Conservation (phyloP, 345 rosid species). For the Pistacia vera region DNA sequence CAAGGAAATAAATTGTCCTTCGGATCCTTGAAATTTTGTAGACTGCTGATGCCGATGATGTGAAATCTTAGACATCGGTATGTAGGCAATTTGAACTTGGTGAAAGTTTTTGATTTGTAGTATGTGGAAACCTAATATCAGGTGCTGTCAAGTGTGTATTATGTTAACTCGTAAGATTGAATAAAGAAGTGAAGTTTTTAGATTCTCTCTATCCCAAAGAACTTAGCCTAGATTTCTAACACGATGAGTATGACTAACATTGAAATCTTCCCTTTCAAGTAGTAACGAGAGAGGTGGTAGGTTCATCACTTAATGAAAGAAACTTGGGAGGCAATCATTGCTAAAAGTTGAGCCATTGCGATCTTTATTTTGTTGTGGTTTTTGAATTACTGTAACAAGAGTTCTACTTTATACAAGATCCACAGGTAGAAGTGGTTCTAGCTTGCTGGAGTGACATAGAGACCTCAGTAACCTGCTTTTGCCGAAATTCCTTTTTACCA, state of each 20-base stretch:
- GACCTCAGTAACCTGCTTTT: not conserved
- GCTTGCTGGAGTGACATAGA: not conserved
- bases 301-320: not conserved
- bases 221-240: not conserved
- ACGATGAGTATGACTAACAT: not conserved
- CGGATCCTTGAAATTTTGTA: not conserved
- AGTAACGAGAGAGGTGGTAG: not conserved
- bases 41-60: not conserved
- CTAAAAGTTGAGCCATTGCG: not conserved
- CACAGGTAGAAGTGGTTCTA: not conserved
- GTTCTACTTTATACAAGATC: not conserved
- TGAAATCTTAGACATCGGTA: not conserved
- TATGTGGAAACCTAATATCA: too few relatives aligned
- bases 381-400: not conserved
- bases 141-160: not conserved
- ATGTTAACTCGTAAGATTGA: not conserved
- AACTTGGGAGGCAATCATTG: not conserved
- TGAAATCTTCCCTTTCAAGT: too few relatives aligned
- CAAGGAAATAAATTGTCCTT: not conserved
- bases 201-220: not conserved
- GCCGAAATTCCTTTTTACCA: not conserved
- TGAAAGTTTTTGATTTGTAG: not conserved
- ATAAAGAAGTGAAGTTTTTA: not conserved
- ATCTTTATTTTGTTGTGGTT: not conserved
- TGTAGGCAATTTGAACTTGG: not conserved